Evolutionary conservation across 2,329 filamentous ascomycete species (phyloP), one percentile per base, ranked within the genome.

Genomic region (Botrytis aclada): DNA sequence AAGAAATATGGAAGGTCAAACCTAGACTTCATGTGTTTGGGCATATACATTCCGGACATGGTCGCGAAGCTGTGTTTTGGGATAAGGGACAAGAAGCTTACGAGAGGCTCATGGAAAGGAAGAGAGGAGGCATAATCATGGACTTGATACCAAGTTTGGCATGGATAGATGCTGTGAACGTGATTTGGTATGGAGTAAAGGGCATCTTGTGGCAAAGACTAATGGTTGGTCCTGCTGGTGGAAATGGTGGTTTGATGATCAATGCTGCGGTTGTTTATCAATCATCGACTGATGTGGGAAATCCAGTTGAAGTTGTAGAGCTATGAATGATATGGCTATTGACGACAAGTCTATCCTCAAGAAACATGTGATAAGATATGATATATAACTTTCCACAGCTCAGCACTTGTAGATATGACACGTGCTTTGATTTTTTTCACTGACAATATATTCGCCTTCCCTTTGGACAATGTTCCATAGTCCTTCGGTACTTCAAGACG

Each of bases 11-110:
- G 85, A 84, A 87, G 39, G 85, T 90, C 0, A 86, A 86, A 72
- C 90, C 90, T 0, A 79, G 80, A 4, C 80, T 92, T 41, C 89
- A 92, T 79, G 85, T 92, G 37, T 92, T 91, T 80, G 90, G 89
- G 2, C 90, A 92, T 81, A 84, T 91, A 64, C 90, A 93, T 80
- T 87, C 84, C 54, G 88, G 87, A 9, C 85, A 89, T 71, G 90
- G 90, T 25, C 82, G 82, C 43, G 87, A 90, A 77, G 81, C 86
- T 1, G 84, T 90, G 2, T 88, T 87, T 80, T 92, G 89, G 88
- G 89, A 91, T 77, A 84, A 86, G 39, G 86, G 85, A 25, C 89
- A 92, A 70, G 69, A 71, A 47, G 75, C 79, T 54, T 77, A 82
- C 67, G 81, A 81, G 62, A 76, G 80, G n/a, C 71, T 81, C 8